Conservation (phyloP, 73 alveolate genomes). For the Strombidium stylifer region DNA sequence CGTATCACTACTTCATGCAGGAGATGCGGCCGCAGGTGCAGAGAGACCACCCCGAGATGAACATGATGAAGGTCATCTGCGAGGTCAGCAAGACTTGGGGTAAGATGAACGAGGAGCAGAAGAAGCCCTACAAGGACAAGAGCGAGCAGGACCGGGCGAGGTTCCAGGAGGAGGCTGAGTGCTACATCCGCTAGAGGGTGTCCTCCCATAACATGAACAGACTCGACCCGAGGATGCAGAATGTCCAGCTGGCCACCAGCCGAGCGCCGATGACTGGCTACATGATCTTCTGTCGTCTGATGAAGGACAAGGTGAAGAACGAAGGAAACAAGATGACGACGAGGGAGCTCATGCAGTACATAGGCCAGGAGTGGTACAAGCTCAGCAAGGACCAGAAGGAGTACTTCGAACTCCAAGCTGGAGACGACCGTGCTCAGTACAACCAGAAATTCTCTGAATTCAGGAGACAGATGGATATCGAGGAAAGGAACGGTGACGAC, state of each 20-base stretch:
- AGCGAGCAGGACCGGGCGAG: constrained; percentile 16
- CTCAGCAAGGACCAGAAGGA: constrained; percentile 12
- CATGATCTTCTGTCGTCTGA: constrained; percentile 12
- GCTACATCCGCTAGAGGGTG: constrained; percentile 11
- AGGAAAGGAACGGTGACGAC: too few species aligned
- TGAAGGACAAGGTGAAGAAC: constrained; percentile 28
- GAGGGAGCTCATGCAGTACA: constrained; percentile 21
- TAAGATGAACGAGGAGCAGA: constrained; percentile 11
- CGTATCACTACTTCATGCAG: constrained; percentile 38
- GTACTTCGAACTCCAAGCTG: constrained; percentile 16
- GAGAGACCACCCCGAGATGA: constrained; percentile 26
- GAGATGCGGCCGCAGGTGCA: constrained; percentile 40
- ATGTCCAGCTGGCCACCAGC: not conserved
- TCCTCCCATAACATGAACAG: constrained; percentile 20
- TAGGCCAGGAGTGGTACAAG: constrained; percentile 17
- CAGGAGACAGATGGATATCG: too few species aligned
- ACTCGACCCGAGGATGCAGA: constrained; percentile 12
- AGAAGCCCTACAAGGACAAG: constrained; percentile 27
- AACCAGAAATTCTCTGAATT: constrained; percentile 4
- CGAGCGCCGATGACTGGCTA: constrained; percentile 30
- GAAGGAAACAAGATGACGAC: constrained; percentile 7
- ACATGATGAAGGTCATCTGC: constrained; percentile 28
- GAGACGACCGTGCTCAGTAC: constrained; percentile 2
- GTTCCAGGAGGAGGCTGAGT: constrained; percentile 9
- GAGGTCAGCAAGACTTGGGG: constrained; percentile 43